phyloP scores from a whole-genome alignment of 345 rosid species.

The Rhodamnia rubescens region DNA sequence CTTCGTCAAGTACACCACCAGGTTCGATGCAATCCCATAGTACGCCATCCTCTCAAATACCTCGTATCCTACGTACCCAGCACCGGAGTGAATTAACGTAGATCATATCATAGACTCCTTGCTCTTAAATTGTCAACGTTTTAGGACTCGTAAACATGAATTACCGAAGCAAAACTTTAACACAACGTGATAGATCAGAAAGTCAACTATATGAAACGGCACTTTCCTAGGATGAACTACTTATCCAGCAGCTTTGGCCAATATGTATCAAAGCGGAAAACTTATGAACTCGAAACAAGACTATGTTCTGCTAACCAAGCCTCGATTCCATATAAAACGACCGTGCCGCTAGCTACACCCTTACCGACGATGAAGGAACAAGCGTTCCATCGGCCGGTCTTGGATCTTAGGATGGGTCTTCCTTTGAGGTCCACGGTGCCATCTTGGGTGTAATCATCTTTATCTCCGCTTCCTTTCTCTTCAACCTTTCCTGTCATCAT shows the following conservation, averaged over 20 bases:
- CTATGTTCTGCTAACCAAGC: neutral
- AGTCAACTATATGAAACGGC: neutral
- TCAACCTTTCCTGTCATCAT: conserved; percentile 8
- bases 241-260: neutral
- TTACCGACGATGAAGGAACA: conserved; percentile 48
- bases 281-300: neutral
- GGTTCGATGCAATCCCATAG: conserved; percentile 53
- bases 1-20: conserved; percentile 34
- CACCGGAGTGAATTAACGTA: neutral
- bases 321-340: neutral
- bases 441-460: conserved; percentile 35
- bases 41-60: conserved; percentile 65
- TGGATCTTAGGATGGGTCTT: conserved; percentile 34
- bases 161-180: neutral
- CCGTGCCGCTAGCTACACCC: neutral
- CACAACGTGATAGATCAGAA: neutral
- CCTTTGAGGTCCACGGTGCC: conserved; percentile 48
- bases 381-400: conserved; percentile 50
- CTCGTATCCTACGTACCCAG: conserved; percentile 30
- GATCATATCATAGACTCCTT: neutral
- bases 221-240: neutral
- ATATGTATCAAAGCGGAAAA: neutral
- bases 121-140: neutral
- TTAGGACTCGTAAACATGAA: neutral
- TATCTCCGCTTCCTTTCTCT: conserved; percentile 17